Percentiles rank a stretch among this genome's conserved stretches.
phyloP scores from a whole-genome alignment of 768 basidiomycete species.

The Chalciporus pseudorubinellus region DNA sequence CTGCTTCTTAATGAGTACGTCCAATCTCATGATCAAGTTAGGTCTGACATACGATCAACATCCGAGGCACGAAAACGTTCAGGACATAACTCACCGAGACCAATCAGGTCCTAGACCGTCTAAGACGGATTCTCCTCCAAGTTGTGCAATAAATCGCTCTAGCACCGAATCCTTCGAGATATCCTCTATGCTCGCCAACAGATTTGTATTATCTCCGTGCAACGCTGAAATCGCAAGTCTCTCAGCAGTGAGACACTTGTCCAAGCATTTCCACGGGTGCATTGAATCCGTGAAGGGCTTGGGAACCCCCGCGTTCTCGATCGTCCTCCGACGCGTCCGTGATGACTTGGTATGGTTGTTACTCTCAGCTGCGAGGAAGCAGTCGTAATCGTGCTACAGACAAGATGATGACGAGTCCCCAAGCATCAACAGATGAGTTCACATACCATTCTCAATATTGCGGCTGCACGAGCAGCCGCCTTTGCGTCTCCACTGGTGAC shows the following conservation, averaged over 20 bases:
- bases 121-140: slow-evolving; percentile 46
- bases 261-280: slow-evolving; percentile 65
- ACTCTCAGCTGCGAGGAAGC: slow-evolving; percentile 45
- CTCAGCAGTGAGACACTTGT: slow-evolving; percentile 75
- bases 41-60: slow-evolving; percentile 13
- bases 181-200: slow-evolving; percentile 50
- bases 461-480: slow-evolving; percentile 90
- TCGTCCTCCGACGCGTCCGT: slow-evolving; percentile 38
- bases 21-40: slow-evolving; percentile 29
- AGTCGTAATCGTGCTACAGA: slow-evolving; percentile 81
- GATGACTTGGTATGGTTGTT: slow-evolving; percentile 31
- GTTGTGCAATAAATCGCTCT: slow-evolving; percentile 48
- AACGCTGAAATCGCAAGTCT: slow-evolving; percentile 47
- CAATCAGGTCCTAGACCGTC: slow-evolving; percentile 48
- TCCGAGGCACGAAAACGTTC: background rate
- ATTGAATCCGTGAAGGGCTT: slow-evolving; percentile 22
- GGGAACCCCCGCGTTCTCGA: slow-evolving; percentile 29
- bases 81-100: slow-evolving; percentile 47
- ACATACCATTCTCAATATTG: slow-evolving; percentile 84
- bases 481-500: slow-evolving; percentile 82
- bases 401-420: background rate
- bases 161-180: slow-evolving; percentile 60
- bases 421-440: background rate
- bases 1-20: slow-evolving; percentile 30
- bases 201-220: slow-evolving; percentile 27